Conservation (phyloP, 2,329 filamentous ascomycete genomes). For the Sarocladium kiliense region DNA sequence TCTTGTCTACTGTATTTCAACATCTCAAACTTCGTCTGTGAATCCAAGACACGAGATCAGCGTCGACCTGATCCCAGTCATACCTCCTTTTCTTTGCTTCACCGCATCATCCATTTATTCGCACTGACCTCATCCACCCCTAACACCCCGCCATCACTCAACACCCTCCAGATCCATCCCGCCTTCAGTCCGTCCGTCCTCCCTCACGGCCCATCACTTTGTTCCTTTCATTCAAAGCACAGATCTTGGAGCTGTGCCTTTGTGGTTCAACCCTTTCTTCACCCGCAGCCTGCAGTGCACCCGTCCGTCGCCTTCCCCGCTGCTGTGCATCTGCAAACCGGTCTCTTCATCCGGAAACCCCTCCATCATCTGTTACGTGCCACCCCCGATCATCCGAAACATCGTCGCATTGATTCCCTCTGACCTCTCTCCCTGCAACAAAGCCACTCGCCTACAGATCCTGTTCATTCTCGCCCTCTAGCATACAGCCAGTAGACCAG, state of each 20-base stretch:
- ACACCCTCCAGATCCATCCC: background rate
- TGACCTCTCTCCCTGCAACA: background rate
- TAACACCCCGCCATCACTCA: background rate
- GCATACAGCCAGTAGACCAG: background rate
- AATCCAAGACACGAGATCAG: too few species aligned
- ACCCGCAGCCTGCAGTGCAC: background rate
- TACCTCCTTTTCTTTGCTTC: background rate
- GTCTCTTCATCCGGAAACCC: background rate
- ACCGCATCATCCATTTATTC: conserved; percentile 2
- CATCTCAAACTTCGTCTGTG: too few species aligned
- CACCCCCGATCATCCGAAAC: background rate
- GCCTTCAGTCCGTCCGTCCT: background rate
- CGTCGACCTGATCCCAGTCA: background rate
- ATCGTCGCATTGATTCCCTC: background rate
- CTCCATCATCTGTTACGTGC: background rate
- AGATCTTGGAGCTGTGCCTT: background rate
- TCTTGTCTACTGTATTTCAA: too few species aligned
- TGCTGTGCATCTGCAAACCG: background rate
- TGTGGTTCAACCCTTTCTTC: background rate
- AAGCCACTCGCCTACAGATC: background rate
- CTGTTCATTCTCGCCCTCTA: background rate
- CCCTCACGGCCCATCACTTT: background rate
- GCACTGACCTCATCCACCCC: background rate
- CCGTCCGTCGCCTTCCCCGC: background rate
- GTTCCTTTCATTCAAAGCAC: too few species aligned